Evolutionary conservation across 2,329 filamentous ascomycete species (phyloP), one percentile per base, ranked within the genome.

Genomic region (Hypoxylon rubiginosum): DNA sequence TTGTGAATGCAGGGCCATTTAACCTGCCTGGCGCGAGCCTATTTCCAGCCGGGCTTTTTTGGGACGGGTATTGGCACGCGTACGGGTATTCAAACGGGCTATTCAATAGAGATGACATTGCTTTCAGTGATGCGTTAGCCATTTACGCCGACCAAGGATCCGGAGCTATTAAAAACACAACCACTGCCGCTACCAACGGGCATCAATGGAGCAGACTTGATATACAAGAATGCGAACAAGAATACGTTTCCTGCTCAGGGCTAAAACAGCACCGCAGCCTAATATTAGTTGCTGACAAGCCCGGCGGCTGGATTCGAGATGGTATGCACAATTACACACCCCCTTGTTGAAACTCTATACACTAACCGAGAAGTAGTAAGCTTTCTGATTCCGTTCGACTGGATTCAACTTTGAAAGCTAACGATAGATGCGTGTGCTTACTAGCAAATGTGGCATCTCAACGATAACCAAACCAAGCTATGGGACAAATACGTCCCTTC

Each of bases 401-500:
- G 8, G 28, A 15, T 36, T 13, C 10, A 15, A 13, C 34, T 13
- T 36, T 36, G 34, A 41, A 9, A 8, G 15, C 34, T 41, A 17
- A 41, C 15, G n/a, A 41, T 13, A 17, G n/a, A 41, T 17, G 15
- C 36, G 3, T 36, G 15, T 36, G 3, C 5, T 1, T 15, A 15
- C 34, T 5, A 41, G 36, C 61, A 73, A 1, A 68, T 69, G 24
- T 74, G 69, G 71, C 67, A 70, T 21, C 66, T 72, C 1, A 48
- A 3, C 10, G 46, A 64, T 11, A 68, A 64, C n/a, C 59, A 72
- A 52, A 65, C 51, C 19, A 30, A 54, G 2, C 28, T 67, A 1
- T 74, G 70, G 71, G 34, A 69, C 32, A 46, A 36, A 7, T 68
- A 68, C n/a, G 53, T 74, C 1, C 70, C 73, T 7, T 9, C 54